Evolutionary conservation across 495 filamentous ascomycete species (phyloP), one percentile per base, ranked within the genome.

Genomic region (Talaromyces nanjingensis): DNA sequence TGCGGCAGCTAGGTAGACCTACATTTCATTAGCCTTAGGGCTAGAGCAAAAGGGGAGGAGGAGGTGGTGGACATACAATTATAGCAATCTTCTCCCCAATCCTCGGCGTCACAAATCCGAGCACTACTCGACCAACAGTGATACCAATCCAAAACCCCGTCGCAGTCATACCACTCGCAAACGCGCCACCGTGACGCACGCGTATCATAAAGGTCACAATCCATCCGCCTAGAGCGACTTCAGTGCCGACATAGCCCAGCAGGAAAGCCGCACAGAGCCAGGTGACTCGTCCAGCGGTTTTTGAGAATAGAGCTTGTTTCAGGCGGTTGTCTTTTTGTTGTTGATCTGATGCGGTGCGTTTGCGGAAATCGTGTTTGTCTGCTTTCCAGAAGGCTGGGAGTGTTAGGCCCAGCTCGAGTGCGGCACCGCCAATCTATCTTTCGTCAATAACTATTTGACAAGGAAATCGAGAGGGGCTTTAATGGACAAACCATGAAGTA

Each of bases 241-340:
- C 92, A n/a, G 87, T 76, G 49, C 92, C 92, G 11, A 94, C 90
- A 68, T 94, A 96, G 45, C 83, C 84, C 3, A 96, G 79, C 42
- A 94, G 74, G 74, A 96, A 96, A 16, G 89, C 52, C 8, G 92
- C 83, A 39, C 85, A 84, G 24, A 94, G 73, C 91, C 91, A 97
- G 27, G 89, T 89, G 3, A 94, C 82, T 7, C 73, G 65, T 39
- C 69, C 81, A 59, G 65, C 77, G 56, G 69, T 78, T 22, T 67
- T 70, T 45, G 75, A 77, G 31, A 82, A 76, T 0, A 90, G 73
- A 0, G 86, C 87, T 65, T 85, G 77, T 27, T 76, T 80, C 27
- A 87, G 77, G 1, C 25, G 14, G 9, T 83, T 77, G 47, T 83
- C 80, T 57, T 81, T 72, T 63, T 81, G 77, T 20, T 54, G 25